A percentile compares a stretch with the other conserved stretches of the same genome.
These are phyloP conservation scores for Agastache rugosa DNA, from an alignment of 257 asterid genomes.

Conservation along the genomic window DNA sequence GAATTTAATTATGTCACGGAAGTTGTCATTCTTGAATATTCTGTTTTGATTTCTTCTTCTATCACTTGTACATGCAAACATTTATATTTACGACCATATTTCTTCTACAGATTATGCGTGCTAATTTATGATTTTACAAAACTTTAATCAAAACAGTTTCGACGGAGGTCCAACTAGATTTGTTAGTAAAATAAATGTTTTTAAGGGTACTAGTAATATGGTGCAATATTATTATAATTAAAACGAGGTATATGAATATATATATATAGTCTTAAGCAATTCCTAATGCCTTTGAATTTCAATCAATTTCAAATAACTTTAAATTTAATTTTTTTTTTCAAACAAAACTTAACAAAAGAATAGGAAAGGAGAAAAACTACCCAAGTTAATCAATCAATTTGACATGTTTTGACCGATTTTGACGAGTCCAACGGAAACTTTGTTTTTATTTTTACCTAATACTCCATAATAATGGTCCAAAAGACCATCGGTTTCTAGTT, in stretches of 20 bases:
- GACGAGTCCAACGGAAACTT: not conserved
- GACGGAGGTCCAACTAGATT: too few species aligned
- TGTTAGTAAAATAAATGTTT: too few species aligned
- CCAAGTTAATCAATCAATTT: not conserved
- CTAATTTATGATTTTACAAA: too few species aligned
- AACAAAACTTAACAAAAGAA: not conserved
- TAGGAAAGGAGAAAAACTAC: too few species aligned
- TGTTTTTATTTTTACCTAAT: not conserved
- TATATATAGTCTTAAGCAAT: too few species aligned
- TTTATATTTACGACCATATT: not conserved
- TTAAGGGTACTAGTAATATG: too few species aligned
- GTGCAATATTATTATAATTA: too few species aligned
- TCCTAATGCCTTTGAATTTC: too few species aligned
- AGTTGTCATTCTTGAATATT: constrained; percentile 13
- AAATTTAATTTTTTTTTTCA: not conserved
- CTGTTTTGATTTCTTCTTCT: not conserved
- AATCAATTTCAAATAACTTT: too few species aligned
- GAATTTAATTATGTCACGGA: constrained; percentile 24
- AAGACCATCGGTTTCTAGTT: not conserved
- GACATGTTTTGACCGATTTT: not conserved
- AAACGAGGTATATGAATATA: too few species aligned
- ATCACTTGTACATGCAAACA: not conserved
- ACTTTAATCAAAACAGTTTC: too few species aligned
- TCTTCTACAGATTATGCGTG: too few species aligned
- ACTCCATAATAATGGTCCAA: not conserved